Base-by-base conservation (phyloP, 2,329 filamentous ascomycete species). In the Acrocalymma vagum region DNA sequence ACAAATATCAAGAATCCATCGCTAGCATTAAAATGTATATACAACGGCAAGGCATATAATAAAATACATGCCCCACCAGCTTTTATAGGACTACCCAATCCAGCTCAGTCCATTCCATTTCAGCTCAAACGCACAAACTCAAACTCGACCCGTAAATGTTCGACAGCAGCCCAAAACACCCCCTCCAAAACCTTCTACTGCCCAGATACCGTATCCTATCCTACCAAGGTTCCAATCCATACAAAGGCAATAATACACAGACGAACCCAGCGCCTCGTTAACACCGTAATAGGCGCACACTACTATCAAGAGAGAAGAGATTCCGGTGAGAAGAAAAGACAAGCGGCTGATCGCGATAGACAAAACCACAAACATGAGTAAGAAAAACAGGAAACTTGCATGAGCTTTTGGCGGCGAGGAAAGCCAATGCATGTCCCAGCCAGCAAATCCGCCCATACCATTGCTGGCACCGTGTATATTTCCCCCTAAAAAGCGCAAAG, bases 241-340 rank as follows among this genome's bases (percentile, higher is more conserved):
- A 58, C 53, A 60, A 41, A 51, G 47, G 51, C 57, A 50, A 55
- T 60, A 51, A 54, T 59, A 60, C 57, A 60, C 55, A 47, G 57
- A 60, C 57, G 57, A 53, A 41, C 53, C 54, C 58, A 58, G 55
- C 55, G 55, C 58, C 55, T 51, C 42, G 42, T 43, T 39, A 50
- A 53, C 45, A 45, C 48, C 47, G 31, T 21, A 46, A 46, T 29
- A 51, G 50, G 51, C 52, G 50, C 51, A 38, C 48, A 22, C n/a
- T n/a, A n/a, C n/a, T n/a, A n/a, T n/a, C n/a, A n/a, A 53, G 25
- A 42, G 57, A 60, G 57, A 58, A 58, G 57, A 59, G 57, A 60
- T 52, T 57, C 58, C 45, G 46, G 49, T 46, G 44, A 43, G 37
- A 52, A 29, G 18, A 34, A 5, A 40, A 30, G 31, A 34, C 10